Evolutionary conservation across 495 filamentous ascomycete genomes (phyloP).

Genomic region (Echria macrotheca): DNA sequence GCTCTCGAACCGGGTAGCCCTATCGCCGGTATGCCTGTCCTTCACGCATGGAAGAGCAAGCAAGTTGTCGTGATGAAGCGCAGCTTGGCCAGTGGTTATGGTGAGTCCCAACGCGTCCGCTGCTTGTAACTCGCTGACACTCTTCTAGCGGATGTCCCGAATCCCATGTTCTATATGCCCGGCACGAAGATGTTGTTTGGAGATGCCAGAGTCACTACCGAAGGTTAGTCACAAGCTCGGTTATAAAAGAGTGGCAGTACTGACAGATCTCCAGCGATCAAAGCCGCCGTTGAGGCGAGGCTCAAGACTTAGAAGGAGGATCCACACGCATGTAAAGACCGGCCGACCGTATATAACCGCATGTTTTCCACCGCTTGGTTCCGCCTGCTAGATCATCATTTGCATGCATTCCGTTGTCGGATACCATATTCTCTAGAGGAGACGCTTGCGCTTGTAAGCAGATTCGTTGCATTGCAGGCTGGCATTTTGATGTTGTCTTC

Average conservation of each 20-base stretch:
- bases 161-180: slow-evolving; percentile 85
- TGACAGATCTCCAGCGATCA: slow-evolving; percentile 39
- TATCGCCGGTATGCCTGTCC: slow-evolving; percentile 80
- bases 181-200: slow-evolving; percentile 81
- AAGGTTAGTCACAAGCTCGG: slow-evolving; percentile 44
- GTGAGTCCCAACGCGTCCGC: slow-evolving; percentile 29
- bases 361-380: background rate
- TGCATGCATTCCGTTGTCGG: slow-evolving; percentile 2
- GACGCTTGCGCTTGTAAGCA: background rate
- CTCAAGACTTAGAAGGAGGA: slow-evolving; percentile 24
- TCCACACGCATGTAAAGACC: background rate
- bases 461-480: background rate
- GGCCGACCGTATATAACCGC: slow-evolving; percentile 4
- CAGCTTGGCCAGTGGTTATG: slow-evolving; percentile 75
- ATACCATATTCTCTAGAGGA: background rate
- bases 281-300: slow-evolving; percentile 44
- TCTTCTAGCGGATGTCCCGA: slow-evolving; percentile 65
- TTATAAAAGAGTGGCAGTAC: background rate
- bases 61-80: slow-evolving; percentile 85
- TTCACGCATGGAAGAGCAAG: slow-evolving; percentile 86
- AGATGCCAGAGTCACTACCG: slow-evolving; percentile 73
- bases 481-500: too few relatives aligned
- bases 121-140: background rate
- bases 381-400: slow-evolving; percentile 2
- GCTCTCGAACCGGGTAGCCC: slow-evolving; percentile 70